These are phyloP conservation scores for Macrophomina phaseolina DNA, from an alignment of 2,329 filamentous ascomycete genomes.

Conservation along the genomic window DNA sequence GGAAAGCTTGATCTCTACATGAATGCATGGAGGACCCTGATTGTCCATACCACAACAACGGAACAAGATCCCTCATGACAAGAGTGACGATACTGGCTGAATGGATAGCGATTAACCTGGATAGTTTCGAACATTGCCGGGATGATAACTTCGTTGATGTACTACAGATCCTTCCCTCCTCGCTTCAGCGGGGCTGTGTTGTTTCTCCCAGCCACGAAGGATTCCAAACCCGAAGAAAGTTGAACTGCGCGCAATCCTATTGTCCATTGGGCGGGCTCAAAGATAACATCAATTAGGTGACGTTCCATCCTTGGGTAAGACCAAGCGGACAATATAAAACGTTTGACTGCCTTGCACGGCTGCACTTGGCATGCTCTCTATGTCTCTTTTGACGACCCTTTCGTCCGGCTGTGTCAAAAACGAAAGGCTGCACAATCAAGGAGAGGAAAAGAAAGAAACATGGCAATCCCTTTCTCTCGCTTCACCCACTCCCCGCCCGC, in stretches of 20 bases:
- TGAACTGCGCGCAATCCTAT: not conserved
- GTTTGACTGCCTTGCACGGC: not conserved
- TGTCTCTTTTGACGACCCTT: not conserved
- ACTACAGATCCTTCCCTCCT: not conserved
- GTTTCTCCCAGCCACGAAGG: slow-evolving; percentile 8
- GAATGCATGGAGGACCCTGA: too few relatives aligned
- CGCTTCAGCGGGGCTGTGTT: slow-evolving; percentile 11
- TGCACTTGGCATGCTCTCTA: not conserved
- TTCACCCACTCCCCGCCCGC: slow-evolving; percentile 14
- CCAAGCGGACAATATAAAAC: not conserved
- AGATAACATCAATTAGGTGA: not conserved
- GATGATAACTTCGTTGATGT: not conserved
- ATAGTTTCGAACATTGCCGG: too few relatives aligned
- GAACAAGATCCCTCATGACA: not conserved
- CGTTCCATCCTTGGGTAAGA: not conserved
- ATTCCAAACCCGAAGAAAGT: slow-evolving; percentile 5
- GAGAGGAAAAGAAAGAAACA: not conserved
- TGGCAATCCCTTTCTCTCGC: slow-evolving; percentile 3
- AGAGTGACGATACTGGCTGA: not conserved
- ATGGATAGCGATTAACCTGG: too few relatives aligned
- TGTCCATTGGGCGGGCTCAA: not conserved
- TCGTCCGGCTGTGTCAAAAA: not conserved
- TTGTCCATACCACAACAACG: not conserved
- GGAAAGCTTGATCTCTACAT: too few relatives aligned
- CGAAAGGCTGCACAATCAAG: not conserved